Conservation (phyloP, 2,329 filamentous ascomycete species). For the Colletotrichum siamense region DNA sequence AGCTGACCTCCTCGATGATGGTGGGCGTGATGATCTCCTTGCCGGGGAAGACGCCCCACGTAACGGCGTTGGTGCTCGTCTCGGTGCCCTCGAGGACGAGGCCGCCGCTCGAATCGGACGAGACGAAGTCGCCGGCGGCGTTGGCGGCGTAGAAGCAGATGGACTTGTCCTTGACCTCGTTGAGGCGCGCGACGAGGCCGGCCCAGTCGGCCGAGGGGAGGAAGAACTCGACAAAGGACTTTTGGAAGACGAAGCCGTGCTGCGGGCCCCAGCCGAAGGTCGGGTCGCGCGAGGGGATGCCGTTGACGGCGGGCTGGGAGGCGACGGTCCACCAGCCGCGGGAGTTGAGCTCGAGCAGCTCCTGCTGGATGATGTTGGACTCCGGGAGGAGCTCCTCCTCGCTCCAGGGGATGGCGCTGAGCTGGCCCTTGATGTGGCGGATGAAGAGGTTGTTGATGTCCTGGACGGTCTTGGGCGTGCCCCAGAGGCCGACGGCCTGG, state of each 20-base stretch:
- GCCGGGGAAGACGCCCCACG: conserved; percentile 93
- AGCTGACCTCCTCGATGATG: conserved; percentile 95
- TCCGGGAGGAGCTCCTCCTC: conserved; percentile 88
- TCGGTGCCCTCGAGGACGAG: conserved; percentile 35
- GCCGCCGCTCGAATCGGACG: conserved; percentile 61
- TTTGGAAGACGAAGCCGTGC: conserved; percentile 96
- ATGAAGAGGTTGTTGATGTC: conserved; percentile 86
- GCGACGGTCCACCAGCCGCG: conserved; percentile 97
- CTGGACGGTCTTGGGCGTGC: conserved; percentile 68
- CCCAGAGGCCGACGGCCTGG: conserved; percentile 86
- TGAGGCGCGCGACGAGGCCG: conserved; percentile 57
- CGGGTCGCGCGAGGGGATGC: conserved; percentile 74
- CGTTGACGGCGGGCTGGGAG: conserved; percentile 93
- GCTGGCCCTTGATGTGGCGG: conserved; percentile 78
- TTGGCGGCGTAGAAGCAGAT: conserved; percentile 92
- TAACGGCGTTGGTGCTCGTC: conserved; percentile 86
- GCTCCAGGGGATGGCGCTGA: conserved; percentile 89
- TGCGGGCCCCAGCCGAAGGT: conserved; percentile 93
- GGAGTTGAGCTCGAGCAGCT: conserved; percentile 77
- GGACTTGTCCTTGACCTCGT: conserved; percentile 62
- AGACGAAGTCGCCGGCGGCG: conserved; percentile 76
- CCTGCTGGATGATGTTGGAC: conserved; percentile 78
- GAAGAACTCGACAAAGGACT: conserved; percentile 98
- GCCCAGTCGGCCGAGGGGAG: conserved; percentile 76
- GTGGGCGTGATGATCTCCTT: conserved; percentile 97